Conservation (phyloP, 441 rosid genomes). For the Erodium trifolium region DNA sequence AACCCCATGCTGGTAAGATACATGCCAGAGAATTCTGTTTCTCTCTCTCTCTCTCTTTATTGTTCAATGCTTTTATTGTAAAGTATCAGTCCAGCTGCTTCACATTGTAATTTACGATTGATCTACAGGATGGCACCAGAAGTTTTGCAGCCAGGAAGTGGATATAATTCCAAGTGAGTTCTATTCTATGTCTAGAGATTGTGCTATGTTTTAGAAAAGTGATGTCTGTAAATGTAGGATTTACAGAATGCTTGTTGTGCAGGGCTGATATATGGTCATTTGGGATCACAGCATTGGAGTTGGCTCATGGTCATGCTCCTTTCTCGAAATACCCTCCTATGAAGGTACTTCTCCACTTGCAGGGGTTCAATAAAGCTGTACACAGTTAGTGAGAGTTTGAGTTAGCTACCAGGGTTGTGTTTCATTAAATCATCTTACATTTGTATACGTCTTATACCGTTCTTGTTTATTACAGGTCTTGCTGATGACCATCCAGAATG, state of each 20-base stretch:
- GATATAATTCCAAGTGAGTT: constrained; percentile 92
- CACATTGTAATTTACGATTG: constrained; percentile 18
- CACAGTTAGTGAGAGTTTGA: constrained; percentile 7
- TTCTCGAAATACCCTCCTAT: constrained; percentile 54
- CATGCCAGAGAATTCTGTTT: neutral
- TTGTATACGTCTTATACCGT: neutral
- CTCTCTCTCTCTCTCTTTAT: neutral
- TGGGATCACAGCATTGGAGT: constrained; percentile 40
- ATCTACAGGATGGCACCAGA: constrained; percentile 97
- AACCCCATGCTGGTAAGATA: constrained; percentile 91
- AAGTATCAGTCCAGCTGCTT: neutral
- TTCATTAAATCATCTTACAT: constrained; percentile 9
- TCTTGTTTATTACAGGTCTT: constrained; percentile 53
- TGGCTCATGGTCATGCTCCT: constrained; percentile 28
- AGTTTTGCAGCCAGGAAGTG: constrained; percentile 96
- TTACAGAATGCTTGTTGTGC: constrained; percentile 25
- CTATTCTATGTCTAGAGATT: constrained; percentile 2
- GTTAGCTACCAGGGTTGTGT: neutral
- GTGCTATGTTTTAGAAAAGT: neutral
- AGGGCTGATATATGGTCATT: constrained; percentile 96
- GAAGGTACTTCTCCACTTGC: constrained; percentile 57
- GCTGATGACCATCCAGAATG: constrained; percentile 95
- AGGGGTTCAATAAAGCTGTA: constrained; percentile 13
- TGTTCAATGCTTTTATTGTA: neutral
- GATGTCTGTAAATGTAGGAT: constrained; percentile 2